Evolutionary conservation across 2,329 filamentous ascomycete genomes (phyloP).

Genomic region (Elsinoe australis): DNA sequence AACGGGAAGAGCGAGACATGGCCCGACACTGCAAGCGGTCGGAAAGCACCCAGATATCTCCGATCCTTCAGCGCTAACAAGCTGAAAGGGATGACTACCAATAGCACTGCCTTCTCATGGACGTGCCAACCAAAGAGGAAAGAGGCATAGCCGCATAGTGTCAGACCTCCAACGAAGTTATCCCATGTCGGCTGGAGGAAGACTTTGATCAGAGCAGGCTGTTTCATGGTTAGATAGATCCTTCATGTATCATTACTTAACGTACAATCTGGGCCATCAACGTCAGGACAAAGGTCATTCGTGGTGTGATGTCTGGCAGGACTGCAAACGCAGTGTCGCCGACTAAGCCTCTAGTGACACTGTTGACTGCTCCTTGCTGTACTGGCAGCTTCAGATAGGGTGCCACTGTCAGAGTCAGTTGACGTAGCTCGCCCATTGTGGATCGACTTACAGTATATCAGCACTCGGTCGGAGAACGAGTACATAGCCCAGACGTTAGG

Average conservation of each 20-base stretch:
- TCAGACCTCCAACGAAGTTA: slow-evolving; percentile 79
- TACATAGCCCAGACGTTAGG: slow-evolving; percentile 97
- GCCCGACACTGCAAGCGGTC: slow-evolving; percentile 82
- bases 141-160: slow-evolving; percentile 88
- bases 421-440: background rate
- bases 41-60: slow-evolving; percentile 83
- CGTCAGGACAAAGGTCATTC: slow-evolving; percentile 73
- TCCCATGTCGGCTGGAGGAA: slow-evolving; percentile 78
- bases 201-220: slow-evolving; percentile 70
- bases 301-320: slow-evolving; percentile 74
- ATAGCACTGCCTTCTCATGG: slow-evolving; percentile 90
- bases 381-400: slow-evolving; percentile 70
- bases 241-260: no score
- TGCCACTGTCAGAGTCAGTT: slow-evolving; percentile 51
- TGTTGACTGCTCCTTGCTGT: slow-evolving; percentile 67
- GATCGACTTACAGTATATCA: slow-evolving; percentile 65
- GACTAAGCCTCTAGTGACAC: slow-evolving; percentile 85
- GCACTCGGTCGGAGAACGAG: slow-evolving; percentile 74
- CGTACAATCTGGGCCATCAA: slow-evolving; percentile 67
- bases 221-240: slow-evolving; percentile 21
- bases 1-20: slow-evolving; percentile 94
- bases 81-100: slow-evolving; percentile 92
- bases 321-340: slow-evolving; percentile 93
- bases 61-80: slow-evolving; percentile 84
- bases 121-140: slow-evolving; percentile 99